phyloP scores from a whole-genome alignment of 148 eudicot species.

The Vaccinium corymbosum region DNA sequence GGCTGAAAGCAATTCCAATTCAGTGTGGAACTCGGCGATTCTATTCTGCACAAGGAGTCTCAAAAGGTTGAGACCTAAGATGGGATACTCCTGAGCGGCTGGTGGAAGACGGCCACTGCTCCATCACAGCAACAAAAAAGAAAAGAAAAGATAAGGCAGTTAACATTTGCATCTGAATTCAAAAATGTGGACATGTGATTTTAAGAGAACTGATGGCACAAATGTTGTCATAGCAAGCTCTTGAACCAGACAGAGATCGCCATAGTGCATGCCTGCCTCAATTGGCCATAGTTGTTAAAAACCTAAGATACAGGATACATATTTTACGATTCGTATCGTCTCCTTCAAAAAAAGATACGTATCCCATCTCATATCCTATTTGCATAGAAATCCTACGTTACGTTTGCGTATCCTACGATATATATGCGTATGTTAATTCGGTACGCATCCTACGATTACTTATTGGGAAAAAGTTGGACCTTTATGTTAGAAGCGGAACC shows the following conservation, averaged over 20 bases:
- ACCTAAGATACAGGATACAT: too few species aligned
- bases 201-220: neutral
- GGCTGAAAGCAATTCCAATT: constrained; percentile 77
- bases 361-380: too few species aligned
- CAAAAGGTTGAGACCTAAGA: constrained; percentile 74
- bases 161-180: neutral
- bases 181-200: neutral
- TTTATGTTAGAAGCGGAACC: too few species aligned
- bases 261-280: neutral
- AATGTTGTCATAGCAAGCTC: neutral
- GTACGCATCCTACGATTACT: too few species aligned
- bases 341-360: too few species aligned
- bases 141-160: constrained; percentile 7
- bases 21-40: constrained; percentile 89
- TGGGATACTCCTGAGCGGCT: constrained; percentile 49
- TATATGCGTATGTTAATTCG: too few species aligned
- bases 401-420: too few species aligned
- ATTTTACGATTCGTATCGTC: too few species aligned
- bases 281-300: too few species aligned
- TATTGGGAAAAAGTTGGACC: too few species aligned
- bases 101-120: constrained; percentile 65
- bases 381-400: too few species aligned
- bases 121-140: constrained; percentile 27
- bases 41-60: constrained; percentile 87
- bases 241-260: neutral